Conservation (phyloP, 1,284 basidiomycete genomes). For the Leccinum variabile region DNA sequence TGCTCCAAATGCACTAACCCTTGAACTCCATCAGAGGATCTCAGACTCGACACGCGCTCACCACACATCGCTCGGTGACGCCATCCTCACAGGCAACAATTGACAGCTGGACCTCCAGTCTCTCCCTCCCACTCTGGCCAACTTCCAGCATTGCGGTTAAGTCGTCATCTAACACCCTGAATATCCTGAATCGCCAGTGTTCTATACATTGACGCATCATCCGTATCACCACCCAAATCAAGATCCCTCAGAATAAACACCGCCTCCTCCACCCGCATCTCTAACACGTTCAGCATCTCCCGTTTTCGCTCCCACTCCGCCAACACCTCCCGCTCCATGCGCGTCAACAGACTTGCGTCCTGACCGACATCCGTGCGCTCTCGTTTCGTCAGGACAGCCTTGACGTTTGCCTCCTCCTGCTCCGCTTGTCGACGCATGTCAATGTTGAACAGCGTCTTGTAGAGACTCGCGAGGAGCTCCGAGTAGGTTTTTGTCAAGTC, state of each 20-base stretch:
- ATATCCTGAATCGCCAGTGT: not conserved
- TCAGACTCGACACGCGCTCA: too few relatives aligned
- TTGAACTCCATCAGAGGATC: too few relatives aligned
- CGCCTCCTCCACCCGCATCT: constrained; percentile 80
- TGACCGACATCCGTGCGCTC: constrained; percentile 79
- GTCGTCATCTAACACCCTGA: constrained; percentile 3
- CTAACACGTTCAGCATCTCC: constrained; percentile 71
- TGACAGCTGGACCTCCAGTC: too few relatives aligned
- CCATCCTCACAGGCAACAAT: too few relatives aligned
- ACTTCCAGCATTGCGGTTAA: constrained; percentile 4
- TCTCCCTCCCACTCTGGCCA: too few relatives aligned
- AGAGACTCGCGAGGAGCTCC: constrained; percentile 73
- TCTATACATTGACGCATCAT: constrained; percentile 23
- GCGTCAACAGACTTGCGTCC: constrained; percentile 64
- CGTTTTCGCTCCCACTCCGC: constrained; percentile 67
- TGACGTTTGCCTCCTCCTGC: constrained; percentile 60
- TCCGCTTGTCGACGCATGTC: constrained; percentile 70
- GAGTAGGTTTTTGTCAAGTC: constrained; percentile 82
- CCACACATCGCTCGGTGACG: too few relatives aligned
- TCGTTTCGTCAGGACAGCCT: constrained; percentile 74
- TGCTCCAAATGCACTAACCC: too few relatives aligned
- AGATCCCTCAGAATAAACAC: constrained; percentile 20
- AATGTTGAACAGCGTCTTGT: constrained; percentile 88
- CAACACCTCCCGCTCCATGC: constrained; percentile 68
- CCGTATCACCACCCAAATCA: constrained; percentile 48